Evolutionary conservation across 2,329 filamentous ascomycete species (phyloP), one percentile per base, ranked within the genome.

Genomic region (Calonectria pteridis): DNA sequence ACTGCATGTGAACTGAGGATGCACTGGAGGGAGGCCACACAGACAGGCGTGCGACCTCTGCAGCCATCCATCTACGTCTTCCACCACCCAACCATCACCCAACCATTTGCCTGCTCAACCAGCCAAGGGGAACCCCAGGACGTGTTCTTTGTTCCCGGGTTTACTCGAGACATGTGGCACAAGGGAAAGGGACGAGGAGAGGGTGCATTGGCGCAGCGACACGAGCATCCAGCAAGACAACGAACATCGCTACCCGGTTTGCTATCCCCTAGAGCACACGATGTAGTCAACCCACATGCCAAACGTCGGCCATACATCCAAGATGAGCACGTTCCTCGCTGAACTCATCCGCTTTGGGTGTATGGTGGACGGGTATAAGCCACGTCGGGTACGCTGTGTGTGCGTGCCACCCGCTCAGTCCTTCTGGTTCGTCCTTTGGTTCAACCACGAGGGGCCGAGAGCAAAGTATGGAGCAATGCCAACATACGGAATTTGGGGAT

Each of bases 201-300:
- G 23, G 50, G 68, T 68, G 29, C 29, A 64, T 49, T 26, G 14
- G n/a, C 43, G 64, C 68, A 29, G 40, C 46, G 46, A 70, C 67
- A 64, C 64, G 59, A 62, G 43, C 59, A 23, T 37, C 28, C 46
- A 26, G 43, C 62, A 66, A 64, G 65, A 65, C 55, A 58, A 28
- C 49, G 70, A 67, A 68, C n/a, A 62, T 35, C 29, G 37, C 23
- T 46, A 69, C 72, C 69, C 31, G 66, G 58, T 72, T 68, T 63
- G 50, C 65, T 69, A 29, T 70, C 65, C 51, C 51, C 40, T 62
- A 46, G 68, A 55, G 76, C 69, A 68, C 35, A 67, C 74, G 73
- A 77, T 76, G 68, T 40, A 40, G 67, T 79, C 73, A 76, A 50
- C 67, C 68, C 72, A 74, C 78, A 80, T 80, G 73, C 80, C 77